A percentile compares a stretch with the other conserved stretches of the same genome.
phyloP scores from a whole-genome alignment of 2,329 filamentous ascomycete genomes.

The Aspergillus sp. region DNA sequence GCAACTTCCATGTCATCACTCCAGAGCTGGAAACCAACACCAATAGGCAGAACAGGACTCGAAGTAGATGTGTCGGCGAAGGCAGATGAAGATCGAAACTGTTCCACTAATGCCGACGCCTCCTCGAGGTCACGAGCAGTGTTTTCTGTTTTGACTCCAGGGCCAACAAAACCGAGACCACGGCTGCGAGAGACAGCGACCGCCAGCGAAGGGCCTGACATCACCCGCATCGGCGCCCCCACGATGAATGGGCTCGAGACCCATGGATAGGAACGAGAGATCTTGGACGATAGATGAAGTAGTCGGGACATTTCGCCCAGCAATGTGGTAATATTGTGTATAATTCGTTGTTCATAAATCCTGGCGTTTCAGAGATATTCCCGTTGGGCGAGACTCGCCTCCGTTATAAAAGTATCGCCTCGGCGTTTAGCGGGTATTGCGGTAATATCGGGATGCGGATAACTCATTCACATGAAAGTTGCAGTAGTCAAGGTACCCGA shows the following conservation, averaged over 20 bases:
- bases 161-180: conserved; percentile 56
- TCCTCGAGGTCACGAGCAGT: conserved; percentile 32
- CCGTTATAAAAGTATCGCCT: not conserved
- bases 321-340: too few relatives aligned
- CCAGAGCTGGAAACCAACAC: conserved; percentile 44
- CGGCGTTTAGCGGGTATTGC: conserved; percentile 2
- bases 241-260: conserved; percentile 58
- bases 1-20: conserved; percentile 33
- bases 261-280: conserved; percentile 55
- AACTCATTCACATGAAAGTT: not conserved
- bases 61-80: conserved; percentile 2
- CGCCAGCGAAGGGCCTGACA: conserved; percentile 57
- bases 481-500: too few relatives aligned
- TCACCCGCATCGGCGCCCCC: conserved; percentile 68
- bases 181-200: conserved; percentile 58
- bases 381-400: too few relatives aligned
- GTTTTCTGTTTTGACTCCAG: conserved; percentile 48
- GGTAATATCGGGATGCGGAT: not conserved
- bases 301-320: too few relatives aligned
- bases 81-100: conserved; percentile 3
- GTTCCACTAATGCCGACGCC: conserved; percentile 22
- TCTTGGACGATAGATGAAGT: not conserved
- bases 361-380: not conserved
- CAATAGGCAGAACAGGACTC: conserved; percentile 29
- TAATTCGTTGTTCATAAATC: not conserved